These are phyloP conservation scores for Fistulifera pelliculosa DNA, from an alignment of 108 stramenopile species.

Conservation along the genomic window DNA sequence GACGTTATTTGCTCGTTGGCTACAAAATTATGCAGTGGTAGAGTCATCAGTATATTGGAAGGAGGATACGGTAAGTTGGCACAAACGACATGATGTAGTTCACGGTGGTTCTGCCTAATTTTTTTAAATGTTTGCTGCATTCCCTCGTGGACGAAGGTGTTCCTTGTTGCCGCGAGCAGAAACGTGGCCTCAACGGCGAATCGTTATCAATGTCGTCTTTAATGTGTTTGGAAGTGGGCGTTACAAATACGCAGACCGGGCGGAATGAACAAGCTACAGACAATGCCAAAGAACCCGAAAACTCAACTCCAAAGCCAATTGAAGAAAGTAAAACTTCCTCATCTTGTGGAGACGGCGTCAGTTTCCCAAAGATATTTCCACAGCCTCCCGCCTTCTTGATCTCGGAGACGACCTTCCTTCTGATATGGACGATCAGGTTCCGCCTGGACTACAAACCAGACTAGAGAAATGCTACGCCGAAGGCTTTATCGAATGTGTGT, in stretches of 20 bases:
- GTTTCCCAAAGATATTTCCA: not conserved
- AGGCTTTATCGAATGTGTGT: conserved; percentile 73
- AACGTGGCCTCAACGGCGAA: not conserved
- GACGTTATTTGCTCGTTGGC: conserved; percentile 82
- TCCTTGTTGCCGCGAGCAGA: conserved; percentile 62
- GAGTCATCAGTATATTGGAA: conserved; percentile 88
- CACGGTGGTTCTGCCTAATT: too few species aligned
- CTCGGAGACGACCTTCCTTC: conserved; percentile 67
- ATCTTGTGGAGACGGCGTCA: not conserved
- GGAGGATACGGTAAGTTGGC: conserved; percentile 80
- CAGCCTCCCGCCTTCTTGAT: conserved; percentile 36
- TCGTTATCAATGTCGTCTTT: not conserved
- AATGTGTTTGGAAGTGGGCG: too few species aligned
- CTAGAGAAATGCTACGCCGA: conserved; percentile 73
- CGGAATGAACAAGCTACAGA: not conserved
- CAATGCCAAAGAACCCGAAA: too few species aligned
- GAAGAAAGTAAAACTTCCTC: too few species aligned
- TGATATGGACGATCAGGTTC: conserved; percentile 60
- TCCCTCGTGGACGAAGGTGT: conserved; percentile 21
- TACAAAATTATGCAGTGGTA: conserved; percentile 81
- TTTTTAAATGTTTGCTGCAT: too few species aligned
- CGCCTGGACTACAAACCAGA: conserved; percentile 39
- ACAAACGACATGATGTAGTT: too few species aligned
- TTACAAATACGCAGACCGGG: not conserved
- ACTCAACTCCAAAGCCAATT: too few species aligned